These are phyloP conservation scores for Lojkania enalia DNA, from an alignment of 2,329 filamentous ascomycete species.

Conservation along the genomic window DNA sequence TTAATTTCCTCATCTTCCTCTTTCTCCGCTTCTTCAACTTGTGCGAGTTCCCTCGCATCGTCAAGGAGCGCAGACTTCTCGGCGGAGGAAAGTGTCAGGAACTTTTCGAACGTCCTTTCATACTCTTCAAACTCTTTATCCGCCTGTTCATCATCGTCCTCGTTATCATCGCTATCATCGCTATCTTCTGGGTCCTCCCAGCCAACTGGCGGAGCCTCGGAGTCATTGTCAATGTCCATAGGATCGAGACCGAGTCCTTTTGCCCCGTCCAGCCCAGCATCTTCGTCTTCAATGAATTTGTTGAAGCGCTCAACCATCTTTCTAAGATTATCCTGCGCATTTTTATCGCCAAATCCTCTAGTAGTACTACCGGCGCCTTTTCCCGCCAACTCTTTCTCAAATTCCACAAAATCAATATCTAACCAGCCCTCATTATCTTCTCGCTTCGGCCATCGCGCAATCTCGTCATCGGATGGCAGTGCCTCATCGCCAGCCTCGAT, in stretches of 20 bases:
- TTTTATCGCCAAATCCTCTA: conserved; percentile 62
- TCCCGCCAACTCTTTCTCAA: conserved; percentile 76
- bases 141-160: conserved; percentile 65
- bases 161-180: conserved; percentile 64
- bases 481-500: conserved; percentile 69
- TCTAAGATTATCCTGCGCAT: conserved; percentile 73
- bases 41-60: conserved; percentile 38
- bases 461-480: conserved; percentile 75
- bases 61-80: conserved; percentile 39
- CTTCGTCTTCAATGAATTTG: conserved; percentile 83
- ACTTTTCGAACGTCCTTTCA: conserved; percentile 78
- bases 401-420: conserved; percentile 86
- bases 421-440: conserved; percentile 90
- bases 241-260: conserved; percentile 68
- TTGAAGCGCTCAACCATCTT: conserved; percentile 96
- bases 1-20: conserved; percentile 61
- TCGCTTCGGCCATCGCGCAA: conserved; percentile 68
- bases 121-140: conserved; percentile 71
- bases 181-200: conserved; percentile 50
- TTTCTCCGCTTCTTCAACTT: conserved; percentile 47
- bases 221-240: conserved; percentile 67
- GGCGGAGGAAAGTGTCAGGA: conserved; percentile 71
- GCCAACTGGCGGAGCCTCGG: conserved; percentile 51
- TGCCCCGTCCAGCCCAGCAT: conserved; percentile 77
- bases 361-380: conserved; percentile 26